phyloP scores from a whole-genome alignment of 163 green algal species.

The Picocystis sp. region DNA sequence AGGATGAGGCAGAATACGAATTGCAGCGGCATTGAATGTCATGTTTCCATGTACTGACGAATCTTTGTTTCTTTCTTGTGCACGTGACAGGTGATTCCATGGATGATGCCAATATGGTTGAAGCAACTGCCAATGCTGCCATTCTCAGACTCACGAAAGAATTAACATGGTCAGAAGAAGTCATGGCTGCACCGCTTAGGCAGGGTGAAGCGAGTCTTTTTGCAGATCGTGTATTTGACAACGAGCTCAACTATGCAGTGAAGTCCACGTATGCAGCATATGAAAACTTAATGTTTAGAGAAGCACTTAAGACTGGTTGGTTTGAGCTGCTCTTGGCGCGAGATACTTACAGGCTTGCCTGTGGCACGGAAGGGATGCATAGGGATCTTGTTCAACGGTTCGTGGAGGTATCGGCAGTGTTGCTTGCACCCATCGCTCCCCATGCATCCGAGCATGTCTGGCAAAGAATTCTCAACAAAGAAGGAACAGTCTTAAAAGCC shows the following conservation, averaged over 20 bases:
- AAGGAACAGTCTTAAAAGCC: slow-evolving; percentile 39
- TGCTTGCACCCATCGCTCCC: slow-evolving; percentile 78
- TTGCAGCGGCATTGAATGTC: no score
- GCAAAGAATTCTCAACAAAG: slow-evolving; percentile 45
- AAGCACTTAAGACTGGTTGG: slow-evolving; percentile 69
- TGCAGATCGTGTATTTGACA: slow-evolving; percentile 76
- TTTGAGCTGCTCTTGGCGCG: slow-evolving; percentile 43
- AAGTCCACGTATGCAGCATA: slow-evolving; percentile 37
- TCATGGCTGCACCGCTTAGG: slow-evolving; percentile 23
- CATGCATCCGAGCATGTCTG: slow-evolving; percentile 91
- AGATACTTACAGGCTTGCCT: slow-evolving; percentile 72
- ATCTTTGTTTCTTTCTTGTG: no score
- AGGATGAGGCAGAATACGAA: no score
- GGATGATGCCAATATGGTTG: slow-evolving; percentile 98
- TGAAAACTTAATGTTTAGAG: slow-evolving; percentile 78
- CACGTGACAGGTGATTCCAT: slow-evolving; percentile 49
- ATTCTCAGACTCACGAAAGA: slow-evolving; percentile 90
- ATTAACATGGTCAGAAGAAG: slow-evolving; percentile 76
- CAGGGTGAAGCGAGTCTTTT: slow-evolving; percentile 35
- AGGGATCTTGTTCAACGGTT: slow-evolving; percentile 52
- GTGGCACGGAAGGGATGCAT: slow-evolving; percentile 63
- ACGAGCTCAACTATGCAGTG: slow-evolving; percentile 69
- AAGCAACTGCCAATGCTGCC: slow-evolving; percentile 64
- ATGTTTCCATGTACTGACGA: no score
- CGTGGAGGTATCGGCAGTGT: slow-evolving; percentile 53